Percentiles rank a stretch among this genome's conserved stretches.
Evolutionary conservation across 176 grass and related monocot genomes (phyloP).

Genomic region (sorghum (Sorghum bicolor)): Sorghum_bicolor_NCBIv3 NC_012873.2:58960501-58961000

Average conservation of each 20-base stretch:
- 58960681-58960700: neutral
- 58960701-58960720: neutral
- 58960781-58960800: neutral
- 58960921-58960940: too few species aligned
- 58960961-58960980: too few species aligned
- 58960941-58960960: too few species aligned
- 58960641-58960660: neutral
- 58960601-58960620: neutral
- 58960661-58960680: neutral
- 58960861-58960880: too few species aligned
- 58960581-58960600: neutral
- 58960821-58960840: neutral
- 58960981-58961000: too few species aligned
- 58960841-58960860: neutral
- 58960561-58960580: neutral
- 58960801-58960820: neutral
- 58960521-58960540: neutral
- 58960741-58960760: neutral
- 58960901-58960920: too few species aligned
- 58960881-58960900: too few species aligned
- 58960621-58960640: neutral
- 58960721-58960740: neutral
- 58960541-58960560: neutral
- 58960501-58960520: neutral
- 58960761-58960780: neutral